These are phyloP conservation scores for Pythium oligandrum DNA, from an alignment of 352 stramenopile genomes.

Conservation along the genomic window DNA sequence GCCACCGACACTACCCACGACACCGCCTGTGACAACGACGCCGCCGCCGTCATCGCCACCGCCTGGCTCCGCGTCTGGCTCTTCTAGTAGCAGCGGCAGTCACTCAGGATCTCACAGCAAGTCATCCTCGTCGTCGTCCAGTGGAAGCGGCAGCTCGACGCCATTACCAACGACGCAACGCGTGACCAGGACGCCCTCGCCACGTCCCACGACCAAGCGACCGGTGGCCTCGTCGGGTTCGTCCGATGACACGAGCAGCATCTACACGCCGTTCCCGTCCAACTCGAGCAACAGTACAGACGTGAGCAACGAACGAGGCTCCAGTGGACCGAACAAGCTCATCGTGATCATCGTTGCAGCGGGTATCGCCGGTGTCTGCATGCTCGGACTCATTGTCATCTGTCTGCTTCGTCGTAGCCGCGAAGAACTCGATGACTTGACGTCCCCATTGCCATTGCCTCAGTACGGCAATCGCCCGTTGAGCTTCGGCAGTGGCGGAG, in stretches of 20 bases:
- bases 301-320: slow-evolving; percentile 1
- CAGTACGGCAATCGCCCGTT: background rate
- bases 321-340: slow-evolving; percentile 6
- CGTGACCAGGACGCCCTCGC: background rate
- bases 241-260: too few relatives aligned
- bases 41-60: slow-evolving; percentile 1
- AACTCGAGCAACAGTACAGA: background rate
- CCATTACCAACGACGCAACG: slow-evolving; percentile 3
- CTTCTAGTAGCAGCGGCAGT: too few relatives aligned
- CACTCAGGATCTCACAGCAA: background rate
- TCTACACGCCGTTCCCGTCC: background rate
- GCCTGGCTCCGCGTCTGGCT: background rate
- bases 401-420: slow-evolving; percentile 19
- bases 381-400: slow-evolving; percentile 15
- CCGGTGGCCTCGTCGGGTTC: background rate
- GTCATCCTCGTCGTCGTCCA: slow-evolving; percentile 6
- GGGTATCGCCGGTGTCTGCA: slow-evolving; percentile 17
- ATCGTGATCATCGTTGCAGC: slow-evolving; percentile 18
- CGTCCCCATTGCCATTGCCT: slow-evolving; percentile 8
- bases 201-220: background rate
- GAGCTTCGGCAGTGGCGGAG: too few relatives aligned
- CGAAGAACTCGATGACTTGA: slow-evolving; percentile 13
- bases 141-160: slow-evolving; percentile 6
- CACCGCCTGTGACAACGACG: background rate
- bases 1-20: background rate